Conservation (phyloP, 768 basidiomycete genomes). For the Tricholoma saponaceum region DNA sequence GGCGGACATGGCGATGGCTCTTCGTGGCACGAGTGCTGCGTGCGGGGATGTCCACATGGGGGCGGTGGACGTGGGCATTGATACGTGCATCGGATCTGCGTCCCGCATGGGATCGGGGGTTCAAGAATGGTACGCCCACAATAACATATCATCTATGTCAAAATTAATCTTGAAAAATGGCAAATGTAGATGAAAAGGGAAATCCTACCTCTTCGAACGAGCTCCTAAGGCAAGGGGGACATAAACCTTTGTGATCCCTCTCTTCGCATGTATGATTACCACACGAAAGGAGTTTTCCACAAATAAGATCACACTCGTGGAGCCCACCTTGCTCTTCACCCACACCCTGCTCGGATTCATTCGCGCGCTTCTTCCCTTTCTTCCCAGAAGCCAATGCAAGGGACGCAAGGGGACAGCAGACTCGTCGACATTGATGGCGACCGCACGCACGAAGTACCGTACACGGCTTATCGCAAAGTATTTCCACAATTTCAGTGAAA, state of each 20-base stretch:
- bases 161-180: background rate
- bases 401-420: slow-evolving; percentile 87
- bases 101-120: slow-evolving; percentile 89
- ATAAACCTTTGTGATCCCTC: slow-evolving; percentile 78
- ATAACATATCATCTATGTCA: slow-evolving; percentile 61
- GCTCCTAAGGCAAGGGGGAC: slow-evolving; percentile 80
- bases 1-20: slow-evolving; percentile 71
- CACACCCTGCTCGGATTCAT: slow-evolving; percentile 26
- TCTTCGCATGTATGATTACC: slow-evolving; percentile 78
- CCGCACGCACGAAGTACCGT: slow-evolving; percentile 78
- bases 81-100: slow-evolving; percentile 69
- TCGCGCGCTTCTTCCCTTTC: slow-evolving; percentile 59
- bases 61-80: slow-evolving; percentile 71
- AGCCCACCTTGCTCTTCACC: slow-evolving; percentile 63
- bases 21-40: slow-evolving; percentile 82
- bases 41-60: slow-evolving; percentile 78
- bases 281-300: slow-evolving; percentile 67
- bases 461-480: slow-evolving; percentile 81
- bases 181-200: background rate
- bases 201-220: slow-evolving; percentile 81
- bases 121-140: slow-evolving; percentile 87
- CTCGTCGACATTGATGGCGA: slow-evolving; percentile 75
- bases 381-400: slow-evolving; percentile 39
- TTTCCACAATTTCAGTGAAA: slow-evolving; percentile 35
- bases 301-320: slow-evolving; percentile 83